These are phyloP conservation scores for Pulicaria dysenterica DNA, from an alignment of 129 eudicot species.

Conservation along the genomic window DNA sequence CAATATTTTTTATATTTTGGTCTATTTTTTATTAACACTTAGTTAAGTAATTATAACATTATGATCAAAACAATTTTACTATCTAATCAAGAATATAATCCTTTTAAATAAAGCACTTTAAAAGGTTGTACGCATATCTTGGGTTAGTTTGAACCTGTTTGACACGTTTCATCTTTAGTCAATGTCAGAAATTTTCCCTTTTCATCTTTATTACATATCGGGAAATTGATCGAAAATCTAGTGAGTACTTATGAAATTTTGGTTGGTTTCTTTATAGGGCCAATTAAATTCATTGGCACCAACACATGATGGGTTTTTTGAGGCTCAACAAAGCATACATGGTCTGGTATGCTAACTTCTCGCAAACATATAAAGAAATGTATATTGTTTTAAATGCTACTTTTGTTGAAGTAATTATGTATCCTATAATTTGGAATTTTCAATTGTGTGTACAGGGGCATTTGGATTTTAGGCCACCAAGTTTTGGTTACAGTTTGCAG, in stretches of 20 bases:
- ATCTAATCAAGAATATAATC: not conserved
- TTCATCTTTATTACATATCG: not conserved
- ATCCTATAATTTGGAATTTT: conserved; percentile 1
- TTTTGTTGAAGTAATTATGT: not conserved
- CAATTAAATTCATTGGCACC: conserved; percentile 45
- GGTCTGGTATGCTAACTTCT: conserved; percentile 39
- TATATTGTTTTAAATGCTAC: not conserved
- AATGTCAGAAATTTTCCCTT: not conserved
- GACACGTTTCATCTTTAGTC: not conserved
- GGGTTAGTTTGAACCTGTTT: not conserved
- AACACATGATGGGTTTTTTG: conserved; percentile 45
- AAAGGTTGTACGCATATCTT: not conserved
- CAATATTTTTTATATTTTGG: not conserved
- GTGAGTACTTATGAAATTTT: not conserved
- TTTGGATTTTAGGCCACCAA: conserved; percentile 65
- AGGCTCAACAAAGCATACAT: conserved; percentile 43
- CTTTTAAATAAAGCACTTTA: not conserved
- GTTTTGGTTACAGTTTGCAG: conserved; percentile 65
- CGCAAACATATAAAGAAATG: not conserved
- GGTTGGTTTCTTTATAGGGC: conserved; percentile 19
- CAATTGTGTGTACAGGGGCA: conserved; percentile 45
- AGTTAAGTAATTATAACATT: not conserved
- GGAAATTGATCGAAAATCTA: conserved; percentile 7
- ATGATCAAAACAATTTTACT: not conserved
- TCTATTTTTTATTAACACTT: not conserved